Percentiles rank a stretch among this genome's conserved stretches.
phyloP scores from a whole-genome alignment of 192 early-diverging fungal species.

The Coemansia sp. region DNA sequence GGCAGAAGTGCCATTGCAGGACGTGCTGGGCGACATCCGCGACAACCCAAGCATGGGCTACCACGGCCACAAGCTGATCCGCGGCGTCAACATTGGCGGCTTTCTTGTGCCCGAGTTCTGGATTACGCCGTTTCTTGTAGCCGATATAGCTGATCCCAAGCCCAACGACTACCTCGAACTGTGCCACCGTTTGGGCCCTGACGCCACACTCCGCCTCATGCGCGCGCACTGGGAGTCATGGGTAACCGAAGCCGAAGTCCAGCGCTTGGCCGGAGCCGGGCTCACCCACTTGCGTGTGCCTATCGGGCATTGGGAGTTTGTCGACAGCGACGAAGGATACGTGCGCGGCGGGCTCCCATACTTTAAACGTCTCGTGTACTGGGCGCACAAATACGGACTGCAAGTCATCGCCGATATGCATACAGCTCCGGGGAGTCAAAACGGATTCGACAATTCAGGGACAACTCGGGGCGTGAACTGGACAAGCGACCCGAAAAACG shows the following conservation, averaged over 20 bases:
- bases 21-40: slow-evolving; percentile 25
- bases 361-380: slow-evolving; percentile 53
- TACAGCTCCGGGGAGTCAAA: slow-evolving; percentile 61
- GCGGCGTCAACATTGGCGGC: slow-evolving; percentile 61
- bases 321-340: slow-evolving; percentile 54
- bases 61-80: slow-evolving; percentile 47
- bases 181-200: slow-evolving; percentile 49
- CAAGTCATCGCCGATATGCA: slow-evolving; percentile 61
- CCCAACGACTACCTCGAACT: slow-evolving; percentile 53
- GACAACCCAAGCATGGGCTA: slow-evolving; percentile 45
- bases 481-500: slow-evolving; percentile 50
- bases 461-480: slow-evolving; percentile 49
- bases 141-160: slow-evolving; percentile 48
- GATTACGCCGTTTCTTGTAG: slow-evolving; percentile 56
- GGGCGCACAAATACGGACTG: slow-evolving; percentile 56
- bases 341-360: slow-evolving; percentile 51
- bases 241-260: slow-evolving; percentile 58
- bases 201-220: slow-evolving; percentile 37
- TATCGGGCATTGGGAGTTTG: slow-evolving; percentile 65
- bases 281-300: slow-evolving; percentile 61
- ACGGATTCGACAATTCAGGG: slow-evolving; percentile 62
- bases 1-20: background rate
- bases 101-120: slow-evolving; percentile 63
- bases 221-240: slow-evolving; percentile 58
- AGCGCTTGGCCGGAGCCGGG: slow-evolving; percentile 48